Evolutionary conservation across 2,329 filamentous ascomycete genomes (phyloP).

Genomic region (Ophiostoma quercus): DNA sequence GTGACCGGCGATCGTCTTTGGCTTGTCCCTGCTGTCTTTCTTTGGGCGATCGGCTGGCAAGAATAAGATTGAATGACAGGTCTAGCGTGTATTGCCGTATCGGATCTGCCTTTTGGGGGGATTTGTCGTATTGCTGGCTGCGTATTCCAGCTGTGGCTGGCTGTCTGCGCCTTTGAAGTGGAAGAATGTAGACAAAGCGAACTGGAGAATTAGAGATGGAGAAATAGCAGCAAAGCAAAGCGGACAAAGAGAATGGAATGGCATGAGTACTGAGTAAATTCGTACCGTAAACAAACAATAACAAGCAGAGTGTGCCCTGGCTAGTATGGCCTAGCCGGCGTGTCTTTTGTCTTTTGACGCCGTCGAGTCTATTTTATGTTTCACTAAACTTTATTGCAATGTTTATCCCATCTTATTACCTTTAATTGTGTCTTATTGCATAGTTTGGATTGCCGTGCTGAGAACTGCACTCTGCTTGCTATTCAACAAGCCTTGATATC

Average conservation of each 20-base stretch:
- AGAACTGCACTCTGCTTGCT: neutral
- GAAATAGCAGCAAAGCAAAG: neutral
- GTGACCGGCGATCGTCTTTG: neutral
- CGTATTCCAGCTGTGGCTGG: neutral
- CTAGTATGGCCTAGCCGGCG: neutral
- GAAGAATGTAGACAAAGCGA: constrained; percentile 1
- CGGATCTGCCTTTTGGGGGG: neutral
- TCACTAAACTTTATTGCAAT: constrained; percentile 1
- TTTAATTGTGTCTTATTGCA: too few relatives aligned
- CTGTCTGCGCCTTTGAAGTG: neutral
- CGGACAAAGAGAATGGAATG: neutral
- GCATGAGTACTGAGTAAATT: too few relatives aligned
- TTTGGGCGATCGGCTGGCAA: neutral
- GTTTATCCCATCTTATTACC: neutral
- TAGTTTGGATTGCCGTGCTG: neutral
- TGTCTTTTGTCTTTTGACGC: neutral
- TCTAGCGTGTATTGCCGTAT: neutral
- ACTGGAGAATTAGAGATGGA: neutral
- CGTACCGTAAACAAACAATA: neutral
- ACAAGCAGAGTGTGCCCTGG: neutral
- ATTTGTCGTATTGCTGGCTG: neutral
- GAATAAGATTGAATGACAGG: neutral
- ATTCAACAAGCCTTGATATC: neutral
- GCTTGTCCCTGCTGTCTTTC: neutral
- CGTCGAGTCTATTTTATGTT: neutral